Evolutionary conservation across 345 rosid species (phyloP), one percentile per base, ranked within the genome.

Genomic region (Ceriops zippeliana): DNA sequence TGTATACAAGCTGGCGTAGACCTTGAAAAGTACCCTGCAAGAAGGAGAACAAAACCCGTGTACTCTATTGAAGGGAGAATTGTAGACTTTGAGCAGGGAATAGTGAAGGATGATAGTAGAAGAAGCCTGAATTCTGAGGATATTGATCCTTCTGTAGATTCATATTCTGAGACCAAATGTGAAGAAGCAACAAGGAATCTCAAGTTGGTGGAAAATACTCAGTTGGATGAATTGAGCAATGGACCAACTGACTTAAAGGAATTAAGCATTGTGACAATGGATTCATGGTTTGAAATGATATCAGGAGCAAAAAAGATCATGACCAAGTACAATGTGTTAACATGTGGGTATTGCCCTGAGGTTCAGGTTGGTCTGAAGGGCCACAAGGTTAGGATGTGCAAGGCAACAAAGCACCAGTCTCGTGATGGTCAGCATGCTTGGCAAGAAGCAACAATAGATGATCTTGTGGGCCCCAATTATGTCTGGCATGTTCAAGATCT

Each of bases 61-160:
- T 90, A 87, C 62, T 87, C 87, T 51, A 68, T 90, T 2, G 98
- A 93, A 80, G 98, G 97, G 65, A 73, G 97, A 56, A 90, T 93
- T 22, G 92, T 88, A 13, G 98, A 87, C 79, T 90, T 90, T 63
- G 98, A 93, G 71, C 73, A 77, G 3, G 75, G 62, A 19, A 21
- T 38, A 2, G 81, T 47, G 42, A 65, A 47, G 56, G 58, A 63
- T 66, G 81, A 73, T 35, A 69, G 10, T 28, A 66, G 62, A 34
- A 49, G 53, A 16, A 73, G 66, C 38, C 11, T 52, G 26, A 1
- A 56, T 60, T n/a, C 28, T 27, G 38, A 52, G 34, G 38, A 63
- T 13, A 15, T 17, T 47, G 72, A 61, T 53, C 37, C 63, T 28
- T 19, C 53, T 37, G 58, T 32, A 13, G 75, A 61, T 56, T 24